Evolutionary conservation across 768 basidiomycete genomes (phyloP), one percentile per base, ranked within the genome.

Genomic region (Suillus placidus): DNA sequence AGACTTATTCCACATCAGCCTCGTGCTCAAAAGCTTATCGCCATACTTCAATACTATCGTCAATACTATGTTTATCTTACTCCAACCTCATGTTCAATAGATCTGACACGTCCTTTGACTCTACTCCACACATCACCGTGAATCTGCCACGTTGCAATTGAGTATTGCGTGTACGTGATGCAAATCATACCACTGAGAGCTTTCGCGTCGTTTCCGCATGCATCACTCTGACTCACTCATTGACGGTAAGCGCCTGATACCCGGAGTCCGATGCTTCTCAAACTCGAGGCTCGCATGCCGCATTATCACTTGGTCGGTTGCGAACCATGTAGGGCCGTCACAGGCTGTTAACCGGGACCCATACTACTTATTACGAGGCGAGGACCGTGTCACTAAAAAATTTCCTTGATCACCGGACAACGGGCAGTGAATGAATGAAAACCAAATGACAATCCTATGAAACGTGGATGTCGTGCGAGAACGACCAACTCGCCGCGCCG

Each of bases 1-100:
- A 66, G 69, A 73, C 73, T 69, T 66, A 71, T 73, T 69, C 75
- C 75, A 73, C 76, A 70, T 43, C 60, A 6, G 49, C 2, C 63
- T 72, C 23, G 57, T 64, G 58, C 65, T 12, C 64, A 63, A 67
- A 66, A 35, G 30, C 52, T 42, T 47, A 51, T 68, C 65, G 34
- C 16, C 64, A 32, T 47, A 52, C 9, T 26, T 26, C 26, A 26
- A 52, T 43, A 51, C 43, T 37, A 55, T 57, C 37, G 57, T 26
- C 23, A 58, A 62, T 60, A 23, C 13, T 9, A 40, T 26, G 0
- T 57, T 49, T n/a, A 60, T 43, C 64, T 51, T 52, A 37, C 61
- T 62, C 56, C 34, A 32, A 32, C 26, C 61, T 30, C 54, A 62
- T 30, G 61, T 57, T 40, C 16, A 60, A 18, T 1, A 38, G 23